Percentiles rank a stretch among this genome's conserved stretches.
These are phyloP conservation scores for Verticillium longisporum DNA, from an alignment of 2,329 filamentous ascomycete genomes.

Conservation along the genomic window DNA sequence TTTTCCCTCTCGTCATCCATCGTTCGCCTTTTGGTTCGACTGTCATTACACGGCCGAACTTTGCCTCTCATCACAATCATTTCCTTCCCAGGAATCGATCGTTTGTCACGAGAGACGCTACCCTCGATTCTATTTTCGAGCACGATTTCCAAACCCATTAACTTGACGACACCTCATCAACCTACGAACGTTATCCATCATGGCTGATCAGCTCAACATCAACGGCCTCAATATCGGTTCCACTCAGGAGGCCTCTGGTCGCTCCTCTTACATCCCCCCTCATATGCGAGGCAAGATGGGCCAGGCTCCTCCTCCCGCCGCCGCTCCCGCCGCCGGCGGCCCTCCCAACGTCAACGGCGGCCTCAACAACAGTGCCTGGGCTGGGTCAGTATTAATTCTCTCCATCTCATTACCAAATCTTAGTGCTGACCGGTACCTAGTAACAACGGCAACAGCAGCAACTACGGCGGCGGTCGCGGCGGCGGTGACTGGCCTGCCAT, in stretches of 20 bases:
- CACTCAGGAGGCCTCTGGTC: slow-evolving; percentile 30
- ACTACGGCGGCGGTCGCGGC: slow-evolving; percentile 15
- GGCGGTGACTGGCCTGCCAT: slow-evolving; percentile 13
- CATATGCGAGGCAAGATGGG: slow-evolving; percentile 63
- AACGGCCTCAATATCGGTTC: slow-evolving; percentile 60
- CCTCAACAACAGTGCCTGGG: slow-evolving; percentile 47
- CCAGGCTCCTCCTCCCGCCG: slow-evolving; percentile 14
- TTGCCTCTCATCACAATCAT: slow-evolving; percentile 4
- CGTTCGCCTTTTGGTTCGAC: background rate
- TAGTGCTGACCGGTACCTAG: background rate
- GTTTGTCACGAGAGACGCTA: slow-evolving; percentile 21
- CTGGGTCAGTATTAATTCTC: slow-evolving; percentile 31
- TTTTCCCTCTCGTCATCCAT: background rate
- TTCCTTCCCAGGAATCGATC: slow-evolving; percentile 5
- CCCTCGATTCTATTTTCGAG: background rate
- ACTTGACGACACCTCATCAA: slow-evolving; percentile 5
- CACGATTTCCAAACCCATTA: background rate
- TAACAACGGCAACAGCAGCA: slow-evolving; percentile 2
- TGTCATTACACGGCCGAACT: slow-evolving; percentile 8
- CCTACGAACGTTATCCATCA: slow-evolving; percentile 32
- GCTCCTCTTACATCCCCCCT: slow-evolving; percentile 76
- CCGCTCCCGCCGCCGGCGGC: slow-evolving; percentile 33
- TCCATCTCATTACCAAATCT: background rate
- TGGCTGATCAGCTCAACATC: slow-evolving; percentile 84
- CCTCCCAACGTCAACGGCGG: slow-evolving; percentile 25